These are phyloP conservation scores for Pseudopithomyces chartarum DNA, from an alignment of 2,329 filamentous ascomycete genomes.

Conservation along the genomic window DNA sequence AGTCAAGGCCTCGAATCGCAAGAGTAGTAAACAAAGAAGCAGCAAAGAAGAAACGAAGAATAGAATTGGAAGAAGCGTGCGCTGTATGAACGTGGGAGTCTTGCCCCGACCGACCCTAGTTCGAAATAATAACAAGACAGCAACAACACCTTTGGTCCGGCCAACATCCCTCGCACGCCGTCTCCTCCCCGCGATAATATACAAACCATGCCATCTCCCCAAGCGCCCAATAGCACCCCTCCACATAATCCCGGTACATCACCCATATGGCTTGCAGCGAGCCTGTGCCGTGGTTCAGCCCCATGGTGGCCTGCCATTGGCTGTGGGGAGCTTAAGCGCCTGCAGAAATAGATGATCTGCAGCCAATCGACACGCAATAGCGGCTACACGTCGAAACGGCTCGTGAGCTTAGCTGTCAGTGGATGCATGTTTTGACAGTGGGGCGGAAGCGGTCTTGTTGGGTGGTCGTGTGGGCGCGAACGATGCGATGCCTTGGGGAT, in stretches of 20 bases:
- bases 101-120: background rate
- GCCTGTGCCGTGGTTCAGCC: background rate
- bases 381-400: slow-evolving; percentile 34
- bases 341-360: slow-evolving; percentile 19
- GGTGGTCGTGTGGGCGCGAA: slow-evolving; percentile 1
- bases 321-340: slow-evolving; percentile 22
- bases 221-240: slow-evolving; percentile 12
- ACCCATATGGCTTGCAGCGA: background rate
- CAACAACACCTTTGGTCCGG: slow-evolving; percentile 18
- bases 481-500: background rate
- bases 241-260: background rate
- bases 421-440: slow-evolving; percentile 6
- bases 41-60: slow-evolving; percentile 10
- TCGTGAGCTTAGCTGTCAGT: slow-evolving; percentile 4
- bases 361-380: slow-evolving; percentile 37
- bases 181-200: slow-evolving; percentile 6
- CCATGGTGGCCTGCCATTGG: slow-evolving; percentile 4
- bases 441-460: background rate
- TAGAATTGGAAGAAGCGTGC: slow-evolving; percentile 14
- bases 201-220: slow-evolving; percentile 1
- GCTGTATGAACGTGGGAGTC: background rate
- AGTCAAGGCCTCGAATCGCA: slow-evolving; percentile 4
- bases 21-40: background rate
- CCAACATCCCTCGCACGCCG: slow-evolving; percentile 4
- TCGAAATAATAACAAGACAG: slow-evolving; percentile 1